Evolutionary conservation across 192 early-diverging fungal genomes (phyloP).

Genomic region (Gryganskiella cystojenkinii): DNA sequence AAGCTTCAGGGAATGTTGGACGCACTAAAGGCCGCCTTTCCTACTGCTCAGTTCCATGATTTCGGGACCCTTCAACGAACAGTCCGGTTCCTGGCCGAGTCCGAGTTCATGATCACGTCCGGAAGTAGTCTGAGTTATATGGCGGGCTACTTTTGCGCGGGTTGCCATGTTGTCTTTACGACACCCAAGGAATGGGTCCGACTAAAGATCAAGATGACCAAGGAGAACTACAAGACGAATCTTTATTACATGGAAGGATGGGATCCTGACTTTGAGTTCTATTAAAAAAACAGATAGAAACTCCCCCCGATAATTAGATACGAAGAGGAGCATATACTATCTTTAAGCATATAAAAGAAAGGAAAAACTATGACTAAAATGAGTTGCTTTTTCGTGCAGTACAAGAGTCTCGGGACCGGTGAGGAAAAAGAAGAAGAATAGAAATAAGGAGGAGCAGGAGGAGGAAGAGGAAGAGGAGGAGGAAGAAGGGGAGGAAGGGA

Average conservation of each 20-base stretch:
- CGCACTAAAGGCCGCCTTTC: neutral
- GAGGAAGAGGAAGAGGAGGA: slow-evolving; percentile 5
- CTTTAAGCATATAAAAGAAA: too few species aligned
- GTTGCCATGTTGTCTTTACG: slow-evolving; percentile 1
- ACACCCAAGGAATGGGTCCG: neutral
- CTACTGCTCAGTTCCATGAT: neutral
- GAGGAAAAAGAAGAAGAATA: neutral
- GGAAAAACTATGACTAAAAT: too few species aligned
- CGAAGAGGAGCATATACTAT: too few species aligned
- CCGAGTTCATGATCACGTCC: slow-evolving; percentile 8
- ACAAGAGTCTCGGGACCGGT: slow-evolving; percentile 2
- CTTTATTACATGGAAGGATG: slow-evolving; percentile 4
- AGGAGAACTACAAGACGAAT: slow-evolving; percentile 6
- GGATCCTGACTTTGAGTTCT: slow-evolving; percentile 2
- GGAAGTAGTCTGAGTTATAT: slow-evolving; percentile 9
- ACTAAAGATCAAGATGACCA: neutral
- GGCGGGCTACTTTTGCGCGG: slow-evolving; percentile 3
- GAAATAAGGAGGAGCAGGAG: neutral
- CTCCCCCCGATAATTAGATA: too few species aligned
- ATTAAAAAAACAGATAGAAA: too few species aligned
- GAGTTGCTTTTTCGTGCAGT: too few species aligned
- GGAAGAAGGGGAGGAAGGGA: too few species aligned
- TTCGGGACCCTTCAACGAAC: neutral
- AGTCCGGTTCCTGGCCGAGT: slow-evolving; percentile 3
- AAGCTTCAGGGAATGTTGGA: neutral